Conservation (phyloP, 1,284 basidiomycete species). For the Ustilago curta region DNA sequence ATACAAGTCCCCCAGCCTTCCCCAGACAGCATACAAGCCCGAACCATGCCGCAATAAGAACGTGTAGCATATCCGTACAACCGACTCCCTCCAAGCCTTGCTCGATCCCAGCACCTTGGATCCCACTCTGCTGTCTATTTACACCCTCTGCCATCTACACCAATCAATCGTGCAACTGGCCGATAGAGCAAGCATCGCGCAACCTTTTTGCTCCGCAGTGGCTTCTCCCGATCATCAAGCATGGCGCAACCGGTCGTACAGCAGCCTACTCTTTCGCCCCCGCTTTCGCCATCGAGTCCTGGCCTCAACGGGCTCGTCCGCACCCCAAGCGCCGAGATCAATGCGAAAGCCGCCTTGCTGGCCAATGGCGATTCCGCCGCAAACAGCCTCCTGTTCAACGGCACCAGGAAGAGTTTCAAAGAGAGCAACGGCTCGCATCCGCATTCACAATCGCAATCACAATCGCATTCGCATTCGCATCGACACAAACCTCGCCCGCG, state of each 20-base stretch:
- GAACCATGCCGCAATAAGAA: conserved; percentile 9
- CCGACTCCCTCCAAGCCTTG: background rate
- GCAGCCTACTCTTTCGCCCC: conserved; percentile 34
- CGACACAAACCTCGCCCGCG: conserved; percentile 10
- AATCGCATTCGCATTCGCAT: background rate
- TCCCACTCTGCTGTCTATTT: conserved; percentile 1
- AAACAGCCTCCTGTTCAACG: conserved; percentile 6
- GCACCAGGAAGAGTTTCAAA: conserved; percentile 17
- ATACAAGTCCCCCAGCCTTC: background rate
- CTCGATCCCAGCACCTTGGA: conserved; percentile 6
- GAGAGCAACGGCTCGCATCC: conserved; percentile 9
- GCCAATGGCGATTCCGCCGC: conserved; percentile 5
- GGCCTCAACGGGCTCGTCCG: conserved; percentile 14
- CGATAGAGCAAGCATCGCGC: background rate
- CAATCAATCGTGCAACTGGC: background rate
- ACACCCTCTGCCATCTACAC: conserved; percentile 2
- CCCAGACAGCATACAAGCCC: background rate
- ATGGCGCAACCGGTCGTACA: conserved; percentile 49
- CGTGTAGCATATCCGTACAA: conserved; percentile 4
- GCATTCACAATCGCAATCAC: background rate
- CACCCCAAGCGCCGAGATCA: conserved; percentile 14
- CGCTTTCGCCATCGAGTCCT: conserved; percentile 27
- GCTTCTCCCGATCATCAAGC: background rate
- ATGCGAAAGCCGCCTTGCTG: conserved; percentile 1
- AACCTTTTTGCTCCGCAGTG: background rate